Conservation (phyloP, 164 flowering plant species). For the Liriodendron chinense region DNA sequence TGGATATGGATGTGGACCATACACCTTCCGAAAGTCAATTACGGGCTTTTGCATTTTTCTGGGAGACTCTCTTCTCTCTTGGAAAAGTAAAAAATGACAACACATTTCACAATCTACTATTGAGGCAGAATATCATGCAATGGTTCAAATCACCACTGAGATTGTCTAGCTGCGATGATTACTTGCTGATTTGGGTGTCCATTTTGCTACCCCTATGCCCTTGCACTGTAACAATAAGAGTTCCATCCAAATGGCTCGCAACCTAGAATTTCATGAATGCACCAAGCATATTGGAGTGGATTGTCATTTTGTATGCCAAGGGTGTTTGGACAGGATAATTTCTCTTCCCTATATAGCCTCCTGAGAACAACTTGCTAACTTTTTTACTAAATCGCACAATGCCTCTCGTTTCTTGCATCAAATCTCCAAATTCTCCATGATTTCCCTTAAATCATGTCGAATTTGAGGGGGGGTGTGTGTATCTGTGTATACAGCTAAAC, state of each 20-base stretch:
- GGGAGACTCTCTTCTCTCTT: not conserved
- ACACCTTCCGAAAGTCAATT: not conserved
- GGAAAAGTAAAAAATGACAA: constrained; percentile 1
- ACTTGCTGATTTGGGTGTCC: not conserved
- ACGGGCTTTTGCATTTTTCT: not conserved
- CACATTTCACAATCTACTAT: not conserved
- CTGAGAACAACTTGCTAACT: not conserved
- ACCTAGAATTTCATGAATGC: not conserved
- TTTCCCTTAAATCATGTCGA: not conserved
- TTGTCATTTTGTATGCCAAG: too few species aligned
- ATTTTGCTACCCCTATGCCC: not conserved
- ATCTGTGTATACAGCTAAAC: too few species aligned
- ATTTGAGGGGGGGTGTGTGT: not conserved
- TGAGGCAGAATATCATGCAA: not conserved
- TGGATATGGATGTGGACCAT: too few species aligned
- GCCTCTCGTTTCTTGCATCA: not conserved
- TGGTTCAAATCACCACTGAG: not conserved
- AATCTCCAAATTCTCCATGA: not conserved
- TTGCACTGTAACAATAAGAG: not conserved
- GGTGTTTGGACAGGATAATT: too few species aligned
- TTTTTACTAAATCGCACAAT: not conserved
- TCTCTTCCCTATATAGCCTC: not conserved
- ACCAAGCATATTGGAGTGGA: not conserved
- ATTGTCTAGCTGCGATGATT: not conserved
- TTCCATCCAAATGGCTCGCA: not conserved